Conservation (phyloP, 2,329 filamentous ascomycete genomes). For the Fusarium napiforme region DNA sequence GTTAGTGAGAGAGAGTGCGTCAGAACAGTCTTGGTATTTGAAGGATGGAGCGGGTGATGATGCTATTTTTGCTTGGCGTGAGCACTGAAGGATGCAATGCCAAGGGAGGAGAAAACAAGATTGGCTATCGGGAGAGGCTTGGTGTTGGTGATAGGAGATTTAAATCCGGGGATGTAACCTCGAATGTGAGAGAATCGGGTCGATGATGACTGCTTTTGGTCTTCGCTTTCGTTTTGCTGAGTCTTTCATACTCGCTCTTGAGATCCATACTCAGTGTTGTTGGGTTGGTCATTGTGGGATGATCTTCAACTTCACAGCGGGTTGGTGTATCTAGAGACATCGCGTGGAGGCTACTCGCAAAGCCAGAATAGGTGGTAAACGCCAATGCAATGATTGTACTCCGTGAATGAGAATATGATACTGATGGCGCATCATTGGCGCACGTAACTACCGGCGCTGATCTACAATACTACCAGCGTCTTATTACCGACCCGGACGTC, state of each 20-base stretch:
- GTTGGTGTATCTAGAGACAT: not conserved
- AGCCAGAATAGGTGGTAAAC: not conserved
- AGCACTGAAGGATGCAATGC: conserved; percentile 8
- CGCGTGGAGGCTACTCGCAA: not conserved
- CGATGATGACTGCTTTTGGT: not conserved
- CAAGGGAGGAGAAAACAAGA: conserved; percentile 17
- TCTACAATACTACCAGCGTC: not conserved
- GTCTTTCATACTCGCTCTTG: not conserved
- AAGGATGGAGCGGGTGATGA: conserved; percentile 4
- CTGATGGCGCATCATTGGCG: not conserved
- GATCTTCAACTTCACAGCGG: not conserved
- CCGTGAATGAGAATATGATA: too few relatives aligned
- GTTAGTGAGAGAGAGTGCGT: not conserved
- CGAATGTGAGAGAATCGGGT: not conserved
- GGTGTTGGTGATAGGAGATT: not conserved
- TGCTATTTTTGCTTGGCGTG: conserved; percentile 25
- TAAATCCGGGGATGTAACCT: not conserved
- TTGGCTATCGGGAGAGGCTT: not conserved
- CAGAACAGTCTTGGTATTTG: not conserved
- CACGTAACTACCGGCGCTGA: not conserved
- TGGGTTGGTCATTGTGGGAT: not conserved
- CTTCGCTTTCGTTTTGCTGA: not conserved
- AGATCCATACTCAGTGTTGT: not conserved
- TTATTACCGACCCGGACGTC: not conserved
- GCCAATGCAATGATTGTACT: too few relatives aligned